A percentile compares a stretch with the other conserved stretches of the same genome.
phyloP scores from a whole-genome alignment of 768 basidiomycete genomes.

The Mycena maculata region DNA sequence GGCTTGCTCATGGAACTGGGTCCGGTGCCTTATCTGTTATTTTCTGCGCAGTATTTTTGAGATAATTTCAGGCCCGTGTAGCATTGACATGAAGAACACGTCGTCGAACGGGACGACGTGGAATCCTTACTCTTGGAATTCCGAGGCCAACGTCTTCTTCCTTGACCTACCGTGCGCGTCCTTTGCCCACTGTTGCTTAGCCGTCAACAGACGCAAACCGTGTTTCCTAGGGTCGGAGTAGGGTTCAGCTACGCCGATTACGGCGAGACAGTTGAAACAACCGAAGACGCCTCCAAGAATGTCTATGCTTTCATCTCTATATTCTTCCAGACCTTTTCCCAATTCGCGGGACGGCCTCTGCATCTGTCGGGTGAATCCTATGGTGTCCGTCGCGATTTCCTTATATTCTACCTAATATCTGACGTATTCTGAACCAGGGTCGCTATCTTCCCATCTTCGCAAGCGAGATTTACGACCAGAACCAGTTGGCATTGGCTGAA shows the following conservation, averaged over 20 bases:
- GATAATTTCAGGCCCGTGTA: constrained; percentile 46
- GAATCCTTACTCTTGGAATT: constrained; percentile 76
- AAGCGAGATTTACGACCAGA: constrained; percentile 80
- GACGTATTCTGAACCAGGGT: constrained; percentile 53
- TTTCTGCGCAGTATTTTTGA: neutral
- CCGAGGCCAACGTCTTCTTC: constrained; percentile 76
- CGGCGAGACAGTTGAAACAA: constrained; percentile 76
- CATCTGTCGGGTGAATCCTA: constrained; percentile 87
- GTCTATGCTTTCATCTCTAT: constrained; percentile 80
- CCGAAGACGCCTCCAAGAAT: constrained; percentile 83
- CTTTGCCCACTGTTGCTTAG: neutral
- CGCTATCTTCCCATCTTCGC: constrained; percentile 82
- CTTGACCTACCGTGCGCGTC: constrained; percentile 69
- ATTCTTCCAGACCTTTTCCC: constrained; percentile 82
- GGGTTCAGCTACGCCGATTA: constrained; percentile 80
- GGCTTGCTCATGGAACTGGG: constrained; percentile 82
- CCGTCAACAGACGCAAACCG: neutral
- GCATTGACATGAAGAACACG: constrained; percentile 66
- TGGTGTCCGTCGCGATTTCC: constrained; percentile 58
- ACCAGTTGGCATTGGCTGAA: constrained; percentile 64
- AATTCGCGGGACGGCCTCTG: constrained; percentile 74
- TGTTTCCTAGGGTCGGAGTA: constrained; percentile 64
- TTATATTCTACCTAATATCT: constrained; percentile 26
- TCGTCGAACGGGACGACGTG: constrained; percentile 70
- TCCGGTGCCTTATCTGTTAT: constrained; percentile 47